Evolutionary conservation across 2,329 filamentous ascomycete species (phyloP).

Genomic region (Ascochyta pisi): DNA sequence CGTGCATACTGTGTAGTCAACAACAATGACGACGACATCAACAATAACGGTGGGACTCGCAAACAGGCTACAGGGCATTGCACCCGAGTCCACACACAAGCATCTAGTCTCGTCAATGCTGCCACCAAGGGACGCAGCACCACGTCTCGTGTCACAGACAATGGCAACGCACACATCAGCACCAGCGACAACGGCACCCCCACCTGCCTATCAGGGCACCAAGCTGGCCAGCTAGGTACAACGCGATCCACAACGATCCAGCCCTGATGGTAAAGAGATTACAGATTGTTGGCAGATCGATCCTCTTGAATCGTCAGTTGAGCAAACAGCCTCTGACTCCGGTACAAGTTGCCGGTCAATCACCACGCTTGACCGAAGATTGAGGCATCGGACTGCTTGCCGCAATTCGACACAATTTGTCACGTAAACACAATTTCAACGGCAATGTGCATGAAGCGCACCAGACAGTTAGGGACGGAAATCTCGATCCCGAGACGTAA

Average conservation of each 20-base stretch:
- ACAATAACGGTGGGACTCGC: neutral
- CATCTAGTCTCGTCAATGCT: neutral
- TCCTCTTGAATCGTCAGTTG: neutral
- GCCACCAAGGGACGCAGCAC: conserved; percentile 1
- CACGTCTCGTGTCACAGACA: conserved; percentile 1
- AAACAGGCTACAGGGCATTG: neutral
- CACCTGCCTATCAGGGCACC: neutral
- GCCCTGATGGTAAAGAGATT: conserved; percentile 4
- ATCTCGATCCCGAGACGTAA: neutral
- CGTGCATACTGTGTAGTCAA: neutral
- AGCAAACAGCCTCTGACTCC: neutral
- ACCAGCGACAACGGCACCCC: conserved; percentile 3
- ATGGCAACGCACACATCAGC: neutral
- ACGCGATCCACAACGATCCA: conserved; percentile 12
- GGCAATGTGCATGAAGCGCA: neutral
- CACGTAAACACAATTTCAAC: conserved; percentile 2
- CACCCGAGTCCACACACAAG: neutral
- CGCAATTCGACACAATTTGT: conserved; percentile 9
- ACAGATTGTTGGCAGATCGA: conserved; percentile 4
- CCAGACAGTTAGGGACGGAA: neutral
- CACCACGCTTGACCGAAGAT: neutral
- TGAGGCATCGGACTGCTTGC: conserved; percentile 3
- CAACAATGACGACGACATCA: neutral
- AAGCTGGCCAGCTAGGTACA: neutral
- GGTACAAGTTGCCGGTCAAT: conserved; percentile 5